Evolutionary conservation across 108 stramenopile genomes (phyloP).

Genomic region (Epipyxis sp.): DNA sequence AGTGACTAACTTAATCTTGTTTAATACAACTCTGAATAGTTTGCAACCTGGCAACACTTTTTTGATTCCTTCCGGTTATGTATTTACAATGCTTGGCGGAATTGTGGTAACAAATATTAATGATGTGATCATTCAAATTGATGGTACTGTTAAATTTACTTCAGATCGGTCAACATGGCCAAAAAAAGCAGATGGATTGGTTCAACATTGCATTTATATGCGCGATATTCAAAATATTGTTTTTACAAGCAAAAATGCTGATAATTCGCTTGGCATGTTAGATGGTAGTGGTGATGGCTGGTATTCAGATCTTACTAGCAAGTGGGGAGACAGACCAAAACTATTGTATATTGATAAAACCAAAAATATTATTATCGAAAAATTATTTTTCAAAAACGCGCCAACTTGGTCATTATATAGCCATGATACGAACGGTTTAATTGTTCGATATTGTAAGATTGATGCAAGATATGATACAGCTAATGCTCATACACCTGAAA

Average conservation of each 20-base stretch:
- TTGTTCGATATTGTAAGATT: slow-evolving; percentile 44
- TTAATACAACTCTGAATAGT: slow-evolving; percentile 22
- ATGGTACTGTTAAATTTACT: slow-evolving; percentile 1
- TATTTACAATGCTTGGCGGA: neutral
- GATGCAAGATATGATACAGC: slow-evolving; percentile 41
- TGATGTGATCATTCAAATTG: slow-evolving; percentile 6
- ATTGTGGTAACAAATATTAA: neutral
- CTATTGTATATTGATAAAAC: slow-evolving; percentile 37
- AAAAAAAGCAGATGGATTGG: slow-evolving; percentile 20
- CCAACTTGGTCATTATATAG: slow-evolving; percentile 48
- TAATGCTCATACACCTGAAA: slow-evolving; percentile 43
- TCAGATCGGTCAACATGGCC: slow-evolving; percentile 11
- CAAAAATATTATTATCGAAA: slow-evolving; percentile 48
- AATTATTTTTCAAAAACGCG: slow-evolving; percentile 47
- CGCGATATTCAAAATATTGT: neutral
- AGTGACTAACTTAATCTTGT: neutral
- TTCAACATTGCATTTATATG: slow-evolving; percentile 24
- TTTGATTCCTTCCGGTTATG: neutral
- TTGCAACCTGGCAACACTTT: slow-evolving; percentile 20
- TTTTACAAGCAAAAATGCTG: neutral
- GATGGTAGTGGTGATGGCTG: slow-evolving; percentile 52
- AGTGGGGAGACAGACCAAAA: slow-evolving; percentile 59
- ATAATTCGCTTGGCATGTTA: too few species aligned
- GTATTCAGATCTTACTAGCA: too few species aligned
- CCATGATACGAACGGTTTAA: slow-evolving; percentile 37